Evolutionary conservation across 164 flowering plant species (phyloP), one percentile per base, ranked within the genome.

Genomic region (Nymphaea thermarum): DNA sequence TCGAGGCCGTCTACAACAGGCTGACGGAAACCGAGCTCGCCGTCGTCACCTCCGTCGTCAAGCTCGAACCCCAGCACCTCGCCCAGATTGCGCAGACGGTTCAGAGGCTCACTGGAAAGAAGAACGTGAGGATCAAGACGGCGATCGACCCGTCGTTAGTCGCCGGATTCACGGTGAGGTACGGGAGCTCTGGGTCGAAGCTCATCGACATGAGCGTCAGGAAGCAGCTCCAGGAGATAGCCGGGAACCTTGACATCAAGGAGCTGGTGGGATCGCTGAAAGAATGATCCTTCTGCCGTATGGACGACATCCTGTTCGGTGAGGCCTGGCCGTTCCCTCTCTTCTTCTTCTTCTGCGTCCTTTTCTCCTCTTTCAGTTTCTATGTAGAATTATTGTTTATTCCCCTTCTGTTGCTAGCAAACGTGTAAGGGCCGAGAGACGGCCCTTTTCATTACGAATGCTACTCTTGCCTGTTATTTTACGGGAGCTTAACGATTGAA

Each of bases 191-290:
- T 0, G 90, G 88, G 6, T 93, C 98, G 12, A 93, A 87, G 70
- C 63, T 93, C 76, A 85, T 93, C 63, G 97, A 91, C 67, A 80
- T 93, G 97, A 93, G 98, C 72, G 97, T 91, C 63, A 93, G 85
- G 90, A 93, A 84, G 69, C 98, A 93, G 82, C 81, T 93, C 5
- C 90, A 86, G 53, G 97, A 90, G 60, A 81, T 93, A 66, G 85
- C 98, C 4, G 70, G 81, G 7, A 80, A 86, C 80, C 82, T 91
- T 43, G 97, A 91, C 51, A 55, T 87, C 64, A 84, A 83, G 18
- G 86, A 84, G 42, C 76, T 92, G 70, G 69, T 77, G 51, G 75
- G 86, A 36, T 81, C 82, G 65, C 70, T 65, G 11, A 72, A 66
- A 36, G 43, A 4, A 6, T 71, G 68, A 71, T 44, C 11, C 17